Percentiles rank a stretch among this genome's conserved stretches.
phyloP scores from a whole-genome alignment of 192 early-diverging fungal species.

The Funneliformis mosseae region DNA sequence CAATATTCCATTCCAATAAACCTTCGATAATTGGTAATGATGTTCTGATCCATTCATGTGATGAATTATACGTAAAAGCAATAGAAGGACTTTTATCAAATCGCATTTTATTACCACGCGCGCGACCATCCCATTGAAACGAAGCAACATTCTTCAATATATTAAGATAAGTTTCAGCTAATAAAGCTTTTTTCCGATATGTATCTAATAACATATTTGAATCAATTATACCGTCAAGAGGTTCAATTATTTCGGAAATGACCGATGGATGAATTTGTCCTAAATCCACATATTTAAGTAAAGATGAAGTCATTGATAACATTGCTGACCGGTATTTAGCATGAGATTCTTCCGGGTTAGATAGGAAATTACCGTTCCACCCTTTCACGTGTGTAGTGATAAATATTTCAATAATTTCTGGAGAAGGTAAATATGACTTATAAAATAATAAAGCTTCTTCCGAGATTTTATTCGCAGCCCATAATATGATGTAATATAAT shows the following conservation, averaged over 20 bases:
- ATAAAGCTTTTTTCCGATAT: not conserved
- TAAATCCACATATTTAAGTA: not conserved
- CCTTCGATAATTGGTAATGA: not conserved
- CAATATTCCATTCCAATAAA: conserved; percentile 5
- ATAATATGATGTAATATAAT: conserved; percentile 7
- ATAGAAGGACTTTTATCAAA: not conserved
- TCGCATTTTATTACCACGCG: not conserved
- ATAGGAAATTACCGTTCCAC: not conserved
- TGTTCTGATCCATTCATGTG: not conserved
- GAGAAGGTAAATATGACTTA: not conserved
- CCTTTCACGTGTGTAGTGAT: not conserved
- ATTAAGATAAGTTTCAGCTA: not conserved
- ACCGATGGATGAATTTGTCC: not conserved
- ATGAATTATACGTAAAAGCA: not conserved
- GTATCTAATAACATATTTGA: not conserved
- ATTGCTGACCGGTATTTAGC: not conserved
- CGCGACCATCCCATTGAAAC: not conserved
- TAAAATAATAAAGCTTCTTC: not conserved
- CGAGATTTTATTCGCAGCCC: not conserved
- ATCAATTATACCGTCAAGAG: not conserved
- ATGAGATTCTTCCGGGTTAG: not conserved
- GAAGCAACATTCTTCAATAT: not conserved
- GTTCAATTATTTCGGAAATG: conserved; percentile 1
- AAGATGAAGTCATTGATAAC: not conserved
- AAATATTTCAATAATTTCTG: not conserved